Percentiles rank a stretch among this genome's conserved stretches.
Conservation (phyloP, 306 rosid genomes). For the Aeschynomene evenia region DNA sequence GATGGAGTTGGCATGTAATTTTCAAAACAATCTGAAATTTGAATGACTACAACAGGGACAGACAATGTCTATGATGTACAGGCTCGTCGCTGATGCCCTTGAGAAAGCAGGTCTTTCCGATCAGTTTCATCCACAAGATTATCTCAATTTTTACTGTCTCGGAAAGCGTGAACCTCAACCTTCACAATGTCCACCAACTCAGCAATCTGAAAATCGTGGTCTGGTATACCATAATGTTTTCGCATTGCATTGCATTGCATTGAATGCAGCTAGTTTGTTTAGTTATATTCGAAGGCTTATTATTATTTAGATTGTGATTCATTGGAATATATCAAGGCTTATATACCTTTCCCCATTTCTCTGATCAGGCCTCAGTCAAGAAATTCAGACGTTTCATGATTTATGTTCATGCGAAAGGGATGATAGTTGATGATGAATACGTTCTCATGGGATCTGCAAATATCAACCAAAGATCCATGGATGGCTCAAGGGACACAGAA, state of each 20-base stretch:
- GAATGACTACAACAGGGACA: slow-evolving; percentile 56
- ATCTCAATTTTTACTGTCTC: slow-evolving; percentile 70
- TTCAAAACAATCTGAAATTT: slow-evolving; percentile 8
- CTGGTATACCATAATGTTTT: slow-evolving; percentile 41
- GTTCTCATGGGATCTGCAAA: slow-evolving; percentile 55
- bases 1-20: neutral
- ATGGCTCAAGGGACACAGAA: slow-evolving; percentile 61
- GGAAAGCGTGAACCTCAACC: slow-evolving; percentile 55
- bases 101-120: slow-evolving; percentile 49
- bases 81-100: slow-evolving; percentile 53
- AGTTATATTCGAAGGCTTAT: neutral
- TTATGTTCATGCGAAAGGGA: slow-evolving; percentile 57
- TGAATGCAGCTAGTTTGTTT: neutral
- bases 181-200: neutral
- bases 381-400: slow-evolving; percentile 50
- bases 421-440: slow-evolving; percentile 55
- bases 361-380: slow-evolving; percentile 32
- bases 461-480: slow-evolving; percentile 55
- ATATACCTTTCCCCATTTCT: neutral
- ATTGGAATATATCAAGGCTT: neutral
- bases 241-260: neutral
- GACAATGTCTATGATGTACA: slow-evolving; percentile 80
- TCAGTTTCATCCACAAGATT: slow-evolving; percentile 58
- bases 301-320: neutral
- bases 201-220: slow-evolving; percentile 43